Conservation (phyloP, 805 yeast species). For the Wickerhamiella vanderwaltii region DNA sequence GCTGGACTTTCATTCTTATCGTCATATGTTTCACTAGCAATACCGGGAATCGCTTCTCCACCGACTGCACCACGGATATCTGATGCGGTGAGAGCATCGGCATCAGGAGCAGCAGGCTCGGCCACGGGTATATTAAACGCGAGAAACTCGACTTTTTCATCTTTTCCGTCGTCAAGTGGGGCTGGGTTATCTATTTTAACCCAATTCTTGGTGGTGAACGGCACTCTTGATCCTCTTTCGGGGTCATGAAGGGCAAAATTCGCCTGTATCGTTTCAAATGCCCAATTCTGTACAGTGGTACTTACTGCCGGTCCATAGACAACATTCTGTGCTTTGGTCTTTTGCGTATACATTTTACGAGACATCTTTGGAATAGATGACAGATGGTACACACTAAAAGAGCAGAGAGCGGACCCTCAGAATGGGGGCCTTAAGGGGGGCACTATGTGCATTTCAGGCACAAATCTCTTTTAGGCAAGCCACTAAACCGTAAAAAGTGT, state of each 20-base stretch:
- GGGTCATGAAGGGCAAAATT: constrained; percentile 2
- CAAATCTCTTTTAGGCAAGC: too few relatives aligned
- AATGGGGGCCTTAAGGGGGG: constrained; percentile 1
- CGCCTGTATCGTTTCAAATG: constrained; percentile 7
- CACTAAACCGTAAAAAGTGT: not conserved
- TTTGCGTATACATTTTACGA: constrained; percentile 7
- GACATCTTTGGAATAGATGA: constrained; percentile 3
- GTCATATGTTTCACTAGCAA: constrained; percentile 16
- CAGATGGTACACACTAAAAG: too few relatives aligned
- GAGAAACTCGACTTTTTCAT: constrained; percentile 26
- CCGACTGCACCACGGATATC: constrained; percentile 48
- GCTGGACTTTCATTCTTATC: not conserved
- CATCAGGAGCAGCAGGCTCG: constrained; percentile 14
- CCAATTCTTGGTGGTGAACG: constrained; percentile 17
- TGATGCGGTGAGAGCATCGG: constrained; percentile 31
- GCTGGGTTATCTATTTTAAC: constrained; percentile 15
- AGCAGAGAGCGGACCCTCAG: not conserved
- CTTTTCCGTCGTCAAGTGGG: constrained; percentile 28
- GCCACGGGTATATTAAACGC: constrained; percentile 17
- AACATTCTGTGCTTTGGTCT: constrained; percentile 16
- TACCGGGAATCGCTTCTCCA: constrained; percentile 37
- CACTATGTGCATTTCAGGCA: too few relatives aligned
- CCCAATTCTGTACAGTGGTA: constrained; percentile 19
- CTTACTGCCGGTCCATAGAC: constrained; percentile 22
- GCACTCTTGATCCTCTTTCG: not conserved